phyloP scores from a whole-genome alignment of 768 basidiomycete species.

The Leccinum incarnatum region DNA sequence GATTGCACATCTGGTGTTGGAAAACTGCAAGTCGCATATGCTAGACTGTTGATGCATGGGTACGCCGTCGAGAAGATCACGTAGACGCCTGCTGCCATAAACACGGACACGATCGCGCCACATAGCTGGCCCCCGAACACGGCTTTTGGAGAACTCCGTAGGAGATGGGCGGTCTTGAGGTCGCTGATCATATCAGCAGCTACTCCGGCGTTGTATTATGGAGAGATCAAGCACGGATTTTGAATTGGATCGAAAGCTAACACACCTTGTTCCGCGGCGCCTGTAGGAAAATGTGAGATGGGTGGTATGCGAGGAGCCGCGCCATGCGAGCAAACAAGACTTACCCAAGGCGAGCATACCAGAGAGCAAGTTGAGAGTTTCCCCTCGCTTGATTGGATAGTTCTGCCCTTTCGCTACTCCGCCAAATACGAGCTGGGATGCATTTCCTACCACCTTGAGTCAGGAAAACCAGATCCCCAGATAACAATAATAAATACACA shows the following conservation, averaged over 20 bases:
- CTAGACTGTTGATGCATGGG: conserved; percentile 48
- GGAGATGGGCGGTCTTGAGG: conserved; percentile 67
- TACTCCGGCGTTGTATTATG: conserved; percentile 3
- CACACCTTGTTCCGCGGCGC: conserved; percentile 25
- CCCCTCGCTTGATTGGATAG: conserved; percentile 14
- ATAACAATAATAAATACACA: conserved; percentile 6
- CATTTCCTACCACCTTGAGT: conserved; percentile 28
- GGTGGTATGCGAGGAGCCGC: not conserved
- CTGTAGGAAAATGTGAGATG: not conserved
- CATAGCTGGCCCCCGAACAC: conserved; percentile 60
- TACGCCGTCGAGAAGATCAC: conserved; percentile 61
- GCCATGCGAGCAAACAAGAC: not conserved
- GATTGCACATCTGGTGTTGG: conserved; percentile 26
- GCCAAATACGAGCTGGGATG: conserved; percentile 64
- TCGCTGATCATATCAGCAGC: conserved; percentile 66
- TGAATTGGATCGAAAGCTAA: not conserved
- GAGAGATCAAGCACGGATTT: not conserved
- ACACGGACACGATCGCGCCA: conserved; percentile 58
- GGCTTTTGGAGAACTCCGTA: conserved; percentile 59
- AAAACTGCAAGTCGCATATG: conserved; percentile 19
- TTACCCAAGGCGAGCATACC: conserved; percentile 26
- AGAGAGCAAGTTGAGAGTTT: conserved; percentile 22
- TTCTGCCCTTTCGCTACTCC: conserved; percentile 51
- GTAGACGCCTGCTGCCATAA: conserved; percentile 57
- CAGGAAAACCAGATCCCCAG: not conserved